Conservation (phyloP, 441 rosid species). For the Monsonia emarginata region DNA sequence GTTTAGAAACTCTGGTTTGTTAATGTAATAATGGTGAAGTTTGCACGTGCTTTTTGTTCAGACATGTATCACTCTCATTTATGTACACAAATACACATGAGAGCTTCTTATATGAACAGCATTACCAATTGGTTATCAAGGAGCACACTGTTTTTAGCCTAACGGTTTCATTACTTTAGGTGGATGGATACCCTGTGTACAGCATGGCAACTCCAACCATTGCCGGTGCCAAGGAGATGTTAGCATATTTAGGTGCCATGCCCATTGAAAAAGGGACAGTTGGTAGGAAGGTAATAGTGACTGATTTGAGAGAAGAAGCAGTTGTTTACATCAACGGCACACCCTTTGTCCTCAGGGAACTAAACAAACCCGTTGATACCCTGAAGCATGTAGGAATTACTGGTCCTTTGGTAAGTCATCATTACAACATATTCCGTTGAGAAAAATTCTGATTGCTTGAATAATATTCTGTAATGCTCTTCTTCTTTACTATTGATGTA, state of each 20-base stretch:
- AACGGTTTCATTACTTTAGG: slow-evolving; percentile 43
- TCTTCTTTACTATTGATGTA: slow-evolving; percentile 22
- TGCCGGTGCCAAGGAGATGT: slow-evolving; percentile 78
- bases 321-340: slow-evolving; percentile 88
- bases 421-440: slow-evolving; percentile 3
- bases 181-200: slow-evolving; percentile 82
- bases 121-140: slow-evolving; percentile 1
- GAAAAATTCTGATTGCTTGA: slow-evolving; percentile 8
- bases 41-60: background rate
- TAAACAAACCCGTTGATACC: slow-evolving; percentile 84
- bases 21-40: slow-evolving; percentile 1
- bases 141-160: slow-evolving; percentile 1
- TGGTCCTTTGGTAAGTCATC: slow-evolving; percentile 65
- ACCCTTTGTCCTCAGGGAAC: slow-evolving; percentile 89
- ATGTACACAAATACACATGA: background rate
- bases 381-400: slow-evolving; percentile 93
- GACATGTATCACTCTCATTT: background rate
- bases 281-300: slow-evolving; percentile 51
- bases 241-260: slow-evolving; percentile 68
- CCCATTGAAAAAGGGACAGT: slow-evolving; percentile 40
- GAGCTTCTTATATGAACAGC: slow-evolving; percentile 5
- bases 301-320: slow-evolving; percentile 93
- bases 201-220: slow-evolving; percentile 98
- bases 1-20: slow-evolving; percentile 1
- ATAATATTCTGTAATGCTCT: slow-evolving; percentile 16